These are phyloP conservation scores for Fusarium albosuccineum DNA, from an alignment of 2,329 filamentous ascomycete species.

Conservation along the genomic window DNA sequence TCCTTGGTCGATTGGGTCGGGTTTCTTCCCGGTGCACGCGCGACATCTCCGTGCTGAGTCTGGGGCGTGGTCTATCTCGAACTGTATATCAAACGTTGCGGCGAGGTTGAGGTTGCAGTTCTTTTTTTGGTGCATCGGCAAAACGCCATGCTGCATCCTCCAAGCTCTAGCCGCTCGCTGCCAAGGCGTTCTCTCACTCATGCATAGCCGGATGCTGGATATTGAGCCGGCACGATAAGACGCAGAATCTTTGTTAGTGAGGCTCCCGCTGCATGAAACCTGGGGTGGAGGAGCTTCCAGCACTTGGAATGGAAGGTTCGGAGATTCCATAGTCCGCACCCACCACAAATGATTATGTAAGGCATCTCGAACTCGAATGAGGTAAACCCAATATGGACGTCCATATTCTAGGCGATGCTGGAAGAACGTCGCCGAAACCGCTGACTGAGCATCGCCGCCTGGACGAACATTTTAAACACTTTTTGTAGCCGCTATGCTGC, in stretches of 20 bases:
- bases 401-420: slow-evolving; percentile 35
- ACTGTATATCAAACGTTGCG: neutral
- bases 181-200: slow-evolving; percentile 8
- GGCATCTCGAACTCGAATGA: neutral
- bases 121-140: neutral
- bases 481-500: neutral
- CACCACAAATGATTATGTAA: slow-evolving; percentile 18
- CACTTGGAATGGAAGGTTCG: neutral
- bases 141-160: neutral
- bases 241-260: slow-evolving; percentile 21
- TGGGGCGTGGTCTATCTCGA: slow-evolving; percentile 28
- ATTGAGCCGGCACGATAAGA: slow-evolving; percentile 9
- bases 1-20: slow-evolving; percentile 2
- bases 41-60: slow-evolving; percentile 3
- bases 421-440: slow-evolving; percentile 47
- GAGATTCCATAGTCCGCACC: slow-evolving; percentile 24
- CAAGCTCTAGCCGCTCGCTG: neutral
- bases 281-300: neutral
- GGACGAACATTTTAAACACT: neutral
- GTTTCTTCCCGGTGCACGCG: slow-evolving; percentile 11
- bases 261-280: slow-evolving; percentile 8
- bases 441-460: slow-evolving; percentile 46
- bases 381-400: slow-evolving; percentile 7
- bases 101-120: neutral
- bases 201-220: slow-evolving; percentile 17